phyloP scores from a whole-genome alignment of 805 yeast genomes.

The Sugiyamaella smithiae region DNA sequence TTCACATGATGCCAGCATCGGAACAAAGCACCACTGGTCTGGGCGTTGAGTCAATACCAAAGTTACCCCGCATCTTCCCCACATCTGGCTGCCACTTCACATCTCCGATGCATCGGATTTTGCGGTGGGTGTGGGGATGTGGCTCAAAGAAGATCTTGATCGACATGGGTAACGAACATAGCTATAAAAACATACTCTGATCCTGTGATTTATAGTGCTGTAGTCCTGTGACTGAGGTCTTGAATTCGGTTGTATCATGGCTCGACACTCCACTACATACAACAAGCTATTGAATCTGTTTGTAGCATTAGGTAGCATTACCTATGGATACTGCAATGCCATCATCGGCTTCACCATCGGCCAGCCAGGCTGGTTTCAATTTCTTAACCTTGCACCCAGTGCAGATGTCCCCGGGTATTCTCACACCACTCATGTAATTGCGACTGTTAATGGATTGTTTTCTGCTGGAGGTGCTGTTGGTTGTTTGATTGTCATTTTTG shows the following conservation, averaged over 20 bases:
- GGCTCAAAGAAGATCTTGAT: too few relatives aligned
- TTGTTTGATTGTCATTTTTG: conserved; percentile 4
- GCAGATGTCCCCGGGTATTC: conserved; percentile 1
- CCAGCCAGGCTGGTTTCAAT: conserved; percentile 8
- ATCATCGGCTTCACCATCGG: conserved; percentile 12
- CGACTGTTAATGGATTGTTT: conserved; percentile 17
- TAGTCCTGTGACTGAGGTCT: too few relatives aligned
- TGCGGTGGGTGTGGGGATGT: too few relatives aligned
- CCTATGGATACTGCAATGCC: conserved; percentile 10
- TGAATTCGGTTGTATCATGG: too few relatives aligned
- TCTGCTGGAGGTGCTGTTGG: conserved; percentile 19
- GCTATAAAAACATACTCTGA: not conserved
- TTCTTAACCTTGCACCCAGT: not conserved
- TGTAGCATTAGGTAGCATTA: conserved; percentile 11
- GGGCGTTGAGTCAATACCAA: too few relatives aligned
- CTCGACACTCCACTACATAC: not conserved
- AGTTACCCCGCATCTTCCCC: conserved; percentile 1
- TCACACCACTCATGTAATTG: conserved; percentile 14
- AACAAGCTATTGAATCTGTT: conserved; percentile 2
- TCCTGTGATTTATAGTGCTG: too few relatives aligned
- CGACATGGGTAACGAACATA: too few relatives aligned
- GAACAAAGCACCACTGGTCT: too few relatives aligned
- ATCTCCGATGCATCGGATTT: conserved; percentile 3
- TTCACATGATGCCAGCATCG: too few relatives aligned
- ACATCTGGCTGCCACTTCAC: not conserved